Evolutionary conservation across 345 rosid genomes (phyloP).

Genomic region (Sisymbrium altissimum): DNA sequence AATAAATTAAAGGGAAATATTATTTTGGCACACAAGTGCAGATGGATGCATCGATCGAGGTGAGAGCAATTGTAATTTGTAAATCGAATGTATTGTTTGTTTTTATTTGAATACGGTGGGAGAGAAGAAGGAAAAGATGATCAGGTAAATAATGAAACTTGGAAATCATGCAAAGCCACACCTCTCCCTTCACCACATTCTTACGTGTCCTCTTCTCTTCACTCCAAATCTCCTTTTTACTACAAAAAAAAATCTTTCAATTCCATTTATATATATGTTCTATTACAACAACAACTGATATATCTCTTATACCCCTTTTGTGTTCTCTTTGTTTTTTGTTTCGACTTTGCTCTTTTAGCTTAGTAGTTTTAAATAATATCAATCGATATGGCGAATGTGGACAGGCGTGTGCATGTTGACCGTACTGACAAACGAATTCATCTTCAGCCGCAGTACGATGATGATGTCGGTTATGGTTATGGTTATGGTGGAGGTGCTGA

Average conservation of each 20-base stretch:
- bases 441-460: slow-evolving; percentile 6
- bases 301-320: neutral
- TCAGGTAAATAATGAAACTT: slow-evolving; percentile 27
- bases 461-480: slow-evolving; percentile 20
- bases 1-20: neutral
- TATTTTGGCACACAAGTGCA: slow-evolving; percentile 8
- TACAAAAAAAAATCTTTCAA: neutral
- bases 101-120: slow-evolving; percentile 15
- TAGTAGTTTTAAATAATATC: neutral
- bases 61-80: neutral
- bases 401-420: slow-evolving; percentile 28
- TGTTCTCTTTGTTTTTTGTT: neutral
- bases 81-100: neutral
- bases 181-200: slow-evolving; percentile 20
- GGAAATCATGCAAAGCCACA: slow-evolving; percentile 39
- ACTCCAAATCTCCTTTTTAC: slow-evolving; percentile 6
- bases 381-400: slow-evolving; percentile 27
- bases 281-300: neutral
- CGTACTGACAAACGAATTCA: slow-evolving; percentile 11
- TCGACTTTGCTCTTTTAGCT: neutral
- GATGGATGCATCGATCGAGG: neutral
- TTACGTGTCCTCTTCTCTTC: slow-evolving; percentile 30
- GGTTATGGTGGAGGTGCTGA: slow-evolving; percentile 12
- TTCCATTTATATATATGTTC: slow-evolving; percentile 2
- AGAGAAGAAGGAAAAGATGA: slow-evolving; percentile 12